These are phyloP conservation scores for Saprolegnia parasitica DNA, from an alignment of 352 stramenopile genomes.

Conservation along the genomic window DNA sequence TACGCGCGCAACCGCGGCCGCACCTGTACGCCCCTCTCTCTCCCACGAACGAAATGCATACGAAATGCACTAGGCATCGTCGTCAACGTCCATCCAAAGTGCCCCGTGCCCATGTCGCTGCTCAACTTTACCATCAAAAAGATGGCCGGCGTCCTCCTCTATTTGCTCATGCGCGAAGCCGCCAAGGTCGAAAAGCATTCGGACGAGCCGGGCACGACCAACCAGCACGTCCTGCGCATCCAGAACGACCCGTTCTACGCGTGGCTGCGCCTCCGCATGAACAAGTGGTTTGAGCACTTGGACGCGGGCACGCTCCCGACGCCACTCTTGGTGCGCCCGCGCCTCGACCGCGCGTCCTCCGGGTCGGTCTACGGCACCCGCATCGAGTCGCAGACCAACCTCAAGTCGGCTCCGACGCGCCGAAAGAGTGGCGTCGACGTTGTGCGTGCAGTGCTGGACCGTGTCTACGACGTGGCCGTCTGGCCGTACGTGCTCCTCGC, in stretches of 20 bases:
- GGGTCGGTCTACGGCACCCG: constrained; percentile 30
- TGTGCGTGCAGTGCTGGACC: constrained; percentile 40
- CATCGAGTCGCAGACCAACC: constrained; percentile 18
- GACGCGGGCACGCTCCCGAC: constrained; percentile 36
- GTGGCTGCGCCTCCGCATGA: constrained; percentile 60
- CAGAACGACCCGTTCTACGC: constrained; percentile 71
- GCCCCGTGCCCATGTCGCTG: constrained; percentile 56
- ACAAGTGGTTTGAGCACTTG: constrained; percentile 59
- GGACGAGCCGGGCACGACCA: constrained; percentile 36
- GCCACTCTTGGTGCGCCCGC: constrained; percentile 31
- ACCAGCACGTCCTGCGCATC: constrained; percentile 59
- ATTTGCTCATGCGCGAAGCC: constrained; percentile 67
- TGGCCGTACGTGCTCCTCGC: constrained; percentile 66
- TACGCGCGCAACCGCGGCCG: constrained; percentile 57
- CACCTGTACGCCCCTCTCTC: constrained; percentile 34
- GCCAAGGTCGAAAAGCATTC: constrained; percentile 43
- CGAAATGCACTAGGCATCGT: constrained; percentile 40
- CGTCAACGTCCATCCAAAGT: constrained; percentile 74
- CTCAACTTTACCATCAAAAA: constrained; percentile 85
- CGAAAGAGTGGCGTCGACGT: not conserved
- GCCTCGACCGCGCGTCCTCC: constrained; percentile 12
- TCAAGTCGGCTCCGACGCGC: not conserved
- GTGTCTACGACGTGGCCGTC: constrained; percentile 62
- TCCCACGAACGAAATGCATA: not conserved
- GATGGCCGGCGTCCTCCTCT: constrained; percentile 66